Percentiles rank a stretch among this genome's conserved stretches.
Conservation (phyloP, 1,284 basidiomycete genomes). For the Gymnopus androsaceus region DNA sequence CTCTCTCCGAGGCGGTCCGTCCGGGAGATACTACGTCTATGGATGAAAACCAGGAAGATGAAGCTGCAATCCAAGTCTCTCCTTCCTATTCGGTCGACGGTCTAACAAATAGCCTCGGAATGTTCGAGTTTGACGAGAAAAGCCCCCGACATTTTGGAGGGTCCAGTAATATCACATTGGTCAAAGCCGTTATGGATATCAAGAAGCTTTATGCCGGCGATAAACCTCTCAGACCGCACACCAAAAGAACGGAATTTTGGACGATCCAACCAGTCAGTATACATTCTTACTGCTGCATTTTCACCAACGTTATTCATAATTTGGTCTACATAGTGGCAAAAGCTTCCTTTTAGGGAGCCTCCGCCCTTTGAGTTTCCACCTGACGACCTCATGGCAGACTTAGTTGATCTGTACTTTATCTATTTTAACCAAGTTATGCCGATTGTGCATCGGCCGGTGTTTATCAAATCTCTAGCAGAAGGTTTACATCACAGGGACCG, state of each 20-base stretch:
- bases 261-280: constrained; percentile 23
- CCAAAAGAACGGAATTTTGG: constrained; percentile 23
- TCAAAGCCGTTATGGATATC: constrained; percentile 50
- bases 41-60: background rate
- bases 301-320: background rate
- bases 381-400: constrained; percentile 46
- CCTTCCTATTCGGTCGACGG: background rate
- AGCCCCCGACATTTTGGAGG: constrained; percentile 37
- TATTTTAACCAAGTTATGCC: constrained; percentile 52
- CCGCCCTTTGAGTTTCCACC: constrained; percentile 43
- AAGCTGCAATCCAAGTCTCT: background rate
- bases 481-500: constrained; percentile 52
- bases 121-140: background rate
- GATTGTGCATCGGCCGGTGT: constrained; percentile 66
- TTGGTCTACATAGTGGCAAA: constrained; percentile 30
- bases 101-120: background rate
- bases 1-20: background rate
- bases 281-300: background rate
- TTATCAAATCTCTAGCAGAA: constrained; percentile 51
- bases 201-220: constrained; percentile 44
- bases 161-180: constrained; percentile 50
- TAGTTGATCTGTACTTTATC: constrained; percentile 65
- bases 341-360: constrained; percentile 16
- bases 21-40: background rate
- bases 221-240: background rate